Evolutionary conservation across 129 eudicot species (phyloP).

Genomic region (Lonicera japonica): DNA sequence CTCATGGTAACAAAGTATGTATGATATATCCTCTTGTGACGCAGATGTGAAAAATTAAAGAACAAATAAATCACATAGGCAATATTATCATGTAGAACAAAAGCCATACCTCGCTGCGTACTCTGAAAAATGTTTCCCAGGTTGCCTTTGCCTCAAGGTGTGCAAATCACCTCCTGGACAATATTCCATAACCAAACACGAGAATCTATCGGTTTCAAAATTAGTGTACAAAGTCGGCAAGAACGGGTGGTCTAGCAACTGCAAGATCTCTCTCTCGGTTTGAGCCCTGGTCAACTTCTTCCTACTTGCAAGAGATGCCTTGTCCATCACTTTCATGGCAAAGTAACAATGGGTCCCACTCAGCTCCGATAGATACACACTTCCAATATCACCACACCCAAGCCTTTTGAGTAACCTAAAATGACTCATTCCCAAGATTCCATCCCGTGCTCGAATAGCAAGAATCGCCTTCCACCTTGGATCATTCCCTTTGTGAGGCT

Average conservation of each 20-base stretch:
- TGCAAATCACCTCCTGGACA: constrained; percentile 97
- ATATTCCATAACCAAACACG: constrained; percentile 92
- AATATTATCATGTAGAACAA: too few relatives aligned
- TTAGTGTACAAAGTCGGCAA: constrained; percentile 90
- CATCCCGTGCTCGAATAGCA: constrained; percentile 66
- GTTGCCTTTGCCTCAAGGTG: constrained; percentile 86
- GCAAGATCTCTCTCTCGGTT: constrained; percentile 87
- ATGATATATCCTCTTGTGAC: too few relatives aligned
- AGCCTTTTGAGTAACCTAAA: constrained; percentile 63
- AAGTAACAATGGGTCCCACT: constrained; percentile 86
- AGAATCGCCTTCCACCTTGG: constrained; percentile 94
- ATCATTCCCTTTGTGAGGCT: constrained; percentile 94
- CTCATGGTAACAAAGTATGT: too few relatives aligned
- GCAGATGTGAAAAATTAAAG: too few relatives aligned
- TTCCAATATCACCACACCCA: constrained; percentile 88
- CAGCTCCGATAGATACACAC: constrained; percentile 85
- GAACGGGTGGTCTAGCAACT: constrained; percentile 89
- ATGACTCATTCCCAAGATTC: constrained; percentile 90
- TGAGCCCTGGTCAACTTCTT: constrained; percentile 84
- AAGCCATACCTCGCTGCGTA: constrained; percentile 70
- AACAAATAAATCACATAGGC: too few relatives aligned
- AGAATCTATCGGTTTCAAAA: constrained; percentile 84
- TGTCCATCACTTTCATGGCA: constrained; percentile 96
- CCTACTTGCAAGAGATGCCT: constrained; percentile 80
- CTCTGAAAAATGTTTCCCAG: constrained; percentile 87